Percentiles rank a stretch among this genome's conserved stretches.
These are phyloP conservation scores for Talaromyces thailandensis DNA, from an alignment of 495 filamentous ascomycete species.

Conservation along the genomic window DNA sequence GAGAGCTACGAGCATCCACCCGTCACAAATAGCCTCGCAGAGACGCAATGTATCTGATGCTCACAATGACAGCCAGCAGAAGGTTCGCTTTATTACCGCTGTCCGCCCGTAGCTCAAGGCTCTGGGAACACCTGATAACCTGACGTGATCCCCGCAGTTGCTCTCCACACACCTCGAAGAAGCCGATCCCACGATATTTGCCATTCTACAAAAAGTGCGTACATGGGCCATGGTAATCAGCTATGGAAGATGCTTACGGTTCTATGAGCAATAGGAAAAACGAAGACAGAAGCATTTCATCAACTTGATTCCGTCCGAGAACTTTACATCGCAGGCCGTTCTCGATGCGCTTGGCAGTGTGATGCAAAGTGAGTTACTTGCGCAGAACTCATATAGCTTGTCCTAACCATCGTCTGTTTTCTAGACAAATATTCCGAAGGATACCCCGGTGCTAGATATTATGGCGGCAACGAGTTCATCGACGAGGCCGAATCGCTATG, in stretches of 20 bases:
- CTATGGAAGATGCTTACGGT: constrained; percentile 3
- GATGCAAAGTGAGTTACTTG: constrained; percentile 75
- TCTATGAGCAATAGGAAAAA: constrained; percentile 66
- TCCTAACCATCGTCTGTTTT: neutral
- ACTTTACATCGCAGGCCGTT: constrained; percentile 96
- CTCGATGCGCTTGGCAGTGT: constrained; percentile 93
- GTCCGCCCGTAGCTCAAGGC: neutral
- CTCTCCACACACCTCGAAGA: constrained; percentile 70
- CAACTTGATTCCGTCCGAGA: constrained; percentile 97
- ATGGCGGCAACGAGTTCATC: constrained; percentile 98
- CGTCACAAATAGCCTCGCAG: constrained; percentile 16
- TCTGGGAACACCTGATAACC: neutral
- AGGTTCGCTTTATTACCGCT: constrained; percentile 18
- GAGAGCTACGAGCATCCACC: constrained; percentile 14
- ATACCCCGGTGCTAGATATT: constrained; percentile 97
- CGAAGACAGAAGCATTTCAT: constrained; percentile 97
- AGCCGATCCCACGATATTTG: constrained; percentile 77
- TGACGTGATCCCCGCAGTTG: constrained; percentile 42
- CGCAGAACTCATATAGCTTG: neutral
- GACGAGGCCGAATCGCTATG: constrained; percentile 92
- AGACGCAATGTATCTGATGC: constrained; percentile 28
- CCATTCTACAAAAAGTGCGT: constrained; percentile 81
- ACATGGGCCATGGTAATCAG: neutral
- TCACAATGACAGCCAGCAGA: constrained; percentile 31
- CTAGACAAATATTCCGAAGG: constrained; percentile 95